Conservation (phyloP, 495 filamentous ascomycete genomes). For the Massariosphaeria phaeospora region DNA sequence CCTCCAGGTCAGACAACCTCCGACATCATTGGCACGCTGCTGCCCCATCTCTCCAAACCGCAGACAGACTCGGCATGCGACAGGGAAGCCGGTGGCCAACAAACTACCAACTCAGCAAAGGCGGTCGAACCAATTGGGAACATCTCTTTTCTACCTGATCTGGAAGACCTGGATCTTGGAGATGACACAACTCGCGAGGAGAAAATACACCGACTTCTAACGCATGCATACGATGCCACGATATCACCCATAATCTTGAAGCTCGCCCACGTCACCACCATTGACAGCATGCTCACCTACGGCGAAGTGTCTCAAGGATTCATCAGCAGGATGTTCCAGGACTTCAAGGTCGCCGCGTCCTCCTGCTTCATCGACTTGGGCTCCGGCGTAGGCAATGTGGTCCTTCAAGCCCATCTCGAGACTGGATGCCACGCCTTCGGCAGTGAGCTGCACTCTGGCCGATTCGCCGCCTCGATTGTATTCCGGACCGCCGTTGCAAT, state of each 20-base stretch:
- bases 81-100: no score
- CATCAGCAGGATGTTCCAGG: neutral
- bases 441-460: neutral
- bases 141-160: no score
- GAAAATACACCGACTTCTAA: neutral
- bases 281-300: neutral
- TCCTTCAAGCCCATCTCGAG: conserved; percentile 85
- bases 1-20: no score
- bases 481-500: neutral
- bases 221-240: neutral
- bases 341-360: conserved; percentile 53
- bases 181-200: no score
- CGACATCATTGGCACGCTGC: no score
- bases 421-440: conserved; percentile 86
- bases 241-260: neutral
- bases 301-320: neutral
- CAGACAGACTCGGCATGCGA: no score
- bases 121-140: no score
- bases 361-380: conserved; percentile 90
- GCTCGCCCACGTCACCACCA: neutral
- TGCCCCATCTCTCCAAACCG: no score
- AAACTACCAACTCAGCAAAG: no score
- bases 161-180: no score
- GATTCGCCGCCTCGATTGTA: neutral
- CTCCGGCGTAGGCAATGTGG: conserved; percentile 89